Base-by-base conservation (phyloP, 352 stramenopile genomes). In the Globisporangium echinulatum region DNA sequence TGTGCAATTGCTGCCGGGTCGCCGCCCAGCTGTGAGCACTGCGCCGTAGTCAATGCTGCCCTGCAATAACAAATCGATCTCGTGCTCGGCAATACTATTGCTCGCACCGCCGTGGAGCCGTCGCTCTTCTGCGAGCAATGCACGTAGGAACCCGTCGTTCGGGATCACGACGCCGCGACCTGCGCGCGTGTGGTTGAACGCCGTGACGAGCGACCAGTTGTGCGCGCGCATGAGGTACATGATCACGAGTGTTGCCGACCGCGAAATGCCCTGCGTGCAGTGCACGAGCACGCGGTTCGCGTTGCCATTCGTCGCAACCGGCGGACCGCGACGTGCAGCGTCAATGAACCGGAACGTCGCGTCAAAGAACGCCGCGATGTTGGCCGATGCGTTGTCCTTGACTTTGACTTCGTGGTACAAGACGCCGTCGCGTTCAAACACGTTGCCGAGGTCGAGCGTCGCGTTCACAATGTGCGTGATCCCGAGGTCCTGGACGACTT, bases 381-480 rank as follows among this genome's bases (percentile, higher is more conserved):
- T 71, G 1, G 68, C 71, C 5, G 75, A 70, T 7, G 67, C 59
- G 4, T 68, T 59, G 56, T 88, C 79, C 8, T 56, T 62, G n/a
- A 88, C 54, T 57, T 85, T 85, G 42, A 81, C 73, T 51, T 90
- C 72, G 54, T 85, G 75, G 67, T 90, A 90, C 46, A 62, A 56
- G 33, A 89, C 55, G 44, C 69, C 73, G 6, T 72, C 56, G n/a
- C 59, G 54, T 52, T 74, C 66, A 51, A 87, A 85, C 42, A 76
- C 64, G 50, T 89, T 87, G 36, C 65, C 77, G n/a, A 82, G 54
- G 37, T 87, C 76, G 13, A 78, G 59, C 17, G 68, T 85, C 1
- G 78, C 77, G 49, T 88, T 88, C 19, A 91, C 71, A 57, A 91
- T 64, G 61, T 91, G 79, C 19, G 81, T 89, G 69, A 91, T 89